phyloP scores from a whole-genome alignment of 2,329 filamentous ascomycete genomes.

The Metarhizium sp. region DNA sequence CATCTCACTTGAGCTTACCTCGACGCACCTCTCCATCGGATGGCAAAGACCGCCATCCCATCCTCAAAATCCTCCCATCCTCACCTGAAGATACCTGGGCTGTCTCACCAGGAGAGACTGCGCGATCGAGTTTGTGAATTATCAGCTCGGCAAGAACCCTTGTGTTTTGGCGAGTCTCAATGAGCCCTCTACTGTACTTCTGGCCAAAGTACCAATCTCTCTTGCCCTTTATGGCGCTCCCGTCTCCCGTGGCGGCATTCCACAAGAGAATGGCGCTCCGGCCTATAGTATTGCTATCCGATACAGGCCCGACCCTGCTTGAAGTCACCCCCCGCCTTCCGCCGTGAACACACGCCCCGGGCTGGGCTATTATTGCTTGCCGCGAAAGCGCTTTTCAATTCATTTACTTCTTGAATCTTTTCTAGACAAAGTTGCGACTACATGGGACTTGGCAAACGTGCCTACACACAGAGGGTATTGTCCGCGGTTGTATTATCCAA shows the following conservation, averaged over 20 bases:
- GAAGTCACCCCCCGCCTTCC: not conserved
- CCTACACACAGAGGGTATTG: not conserved
- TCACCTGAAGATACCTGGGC: not conserved
- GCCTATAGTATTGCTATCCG: not conserved
- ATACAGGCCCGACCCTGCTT: not conserved
- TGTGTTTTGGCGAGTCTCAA: not conserved
- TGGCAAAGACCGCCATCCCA: not conserved
- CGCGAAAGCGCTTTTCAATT: not conserved
- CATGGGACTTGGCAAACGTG: not conserved
- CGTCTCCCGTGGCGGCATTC: not conserved
- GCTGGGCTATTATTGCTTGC: not conserved
- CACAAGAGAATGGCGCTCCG: not conserved
- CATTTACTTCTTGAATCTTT: not conserved
- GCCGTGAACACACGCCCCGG: not conserved
- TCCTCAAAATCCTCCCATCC: not conserved
- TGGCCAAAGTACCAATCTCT: not conserved
- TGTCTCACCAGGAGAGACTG: constrained; percentile 3
- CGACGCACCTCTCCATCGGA: not conserved
- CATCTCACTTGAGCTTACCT: not conserved
- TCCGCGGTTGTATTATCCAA: not conserved
- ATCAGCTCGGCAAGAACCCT: constrained; percentile 1
- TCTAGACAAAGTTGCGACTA: too few relatives aligned
- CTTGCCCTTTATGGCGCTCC: constrained; percentile 1
- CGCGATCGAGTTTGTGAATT: constrained; percentile 4
- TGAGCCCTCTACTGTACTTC: not conserved